Conservation (phyloP, 1,284 basidiomycete species). For the Sanghuangporus sanghuang region DNA sequence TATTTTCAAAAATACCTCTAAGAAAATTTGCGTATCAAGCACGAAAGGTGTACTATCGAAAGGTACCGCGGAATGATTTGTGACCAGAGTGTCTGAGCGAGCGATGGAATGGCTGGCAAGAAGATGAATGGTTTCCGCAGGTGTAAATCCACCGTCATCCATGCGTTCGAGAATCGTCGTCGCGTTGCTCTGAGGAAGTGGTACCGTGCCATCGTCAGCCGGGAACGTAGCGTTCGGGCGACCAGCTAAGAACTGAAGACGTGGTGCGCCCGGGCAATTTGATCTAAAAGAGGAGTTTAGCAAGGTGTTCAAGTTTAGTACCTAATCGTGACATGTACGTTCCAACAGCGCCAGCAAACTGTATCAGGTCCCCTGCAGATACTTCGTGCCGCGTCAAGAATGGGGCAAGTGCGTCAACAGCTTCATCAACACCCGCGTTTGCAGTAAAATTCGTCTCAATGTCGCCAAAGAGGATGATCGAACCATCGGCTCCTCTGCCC, state of each 20-base stretch:
- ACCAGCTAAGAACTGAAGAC: conserved; percentile 24
- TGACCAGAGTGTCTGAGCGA: conserved; percentile 19
- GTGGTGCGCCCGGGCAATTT: conserved; percentile 29
- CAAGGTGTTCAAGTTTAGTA: conserved; percentile 12
- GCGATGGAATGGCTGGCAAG: conserved; percentile 20
- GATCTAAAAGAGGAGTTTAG: neutral
- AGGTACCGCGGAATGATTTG: conserved; percentile 13
- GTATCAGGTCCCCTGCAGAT: conserved; percentile 27
- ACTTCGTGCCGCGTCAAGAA: conserved; percentile 25
- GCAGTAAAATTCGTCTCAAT: conserved; percentile 20
- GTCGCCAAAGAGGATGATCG: conserved; percentile 17
- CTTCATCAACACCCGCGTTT: conserved; percentile 27
- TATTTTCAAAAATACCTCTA: neutral
- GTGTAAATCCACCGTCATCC: conserved; percentile 23
- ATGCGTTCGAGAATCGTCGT: conserved; percentile 26
- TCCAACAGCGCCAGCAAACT: conserved; percentile 28
- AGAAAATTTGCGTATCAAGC: conserved; percentile 21
- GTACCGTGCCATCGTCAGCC: conserved; percentile 25
- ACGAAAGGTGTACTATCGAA: conserved; percentile 22
- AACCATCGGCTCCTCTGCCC: conserved; percentile 19
- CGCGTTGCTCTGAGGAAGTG: conserved; percentile 26
- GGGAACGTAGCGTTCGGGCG: conserved; percentile 23
- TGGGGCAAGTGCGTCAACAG: conserved; percentile 24
- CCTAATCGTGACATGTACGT: conserved; percentile 23
- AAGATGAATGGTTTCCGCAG: conserved; percentile 28